phyloP scores from a whole-genome alignment of 129 eudicot genomes.

The Artemisia tridentata region DNA sequence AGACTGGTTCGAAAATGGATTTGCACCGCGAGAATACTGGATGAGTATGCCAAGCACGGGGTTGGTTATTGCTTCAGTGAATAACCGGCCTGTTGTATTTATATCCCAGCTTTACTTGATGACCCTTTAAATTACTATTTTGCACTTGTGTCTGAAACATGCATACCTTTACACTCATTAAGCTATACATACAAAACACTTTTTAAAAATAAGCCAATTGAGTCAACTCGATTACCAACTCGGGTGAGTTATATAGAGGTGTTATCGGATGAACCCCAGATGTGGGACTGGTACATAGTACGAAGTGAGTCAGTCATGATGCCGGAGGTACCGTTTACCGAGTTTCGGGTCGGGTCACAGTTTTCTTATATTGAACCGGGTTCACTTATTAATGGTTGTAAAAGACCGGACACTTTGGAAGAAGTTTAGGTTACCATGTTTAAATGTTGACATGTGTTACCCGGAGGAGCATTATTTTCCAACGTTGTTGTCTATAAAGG shows the following conservation, averaged over 20 bases:
- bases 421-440: conserved; percentile 63
- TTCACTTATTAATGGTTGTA: conserved; percentile 46
- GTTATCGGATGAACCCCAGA: conserved; percentile 38
- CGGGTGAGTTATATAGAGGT: conserved; percentile 50
- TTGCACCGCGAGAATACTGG: too few relatives aligned
- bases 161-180: conserved; percentile 64
- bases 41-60: too few relatives aligned
- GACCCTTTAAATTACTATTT: conserved; percentile 54
- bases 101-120: conserved; percentile 61
- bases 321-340: conserved; percentile 55
- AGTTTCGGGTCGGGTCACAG: conserved; percentile 67
- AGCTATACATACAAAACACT: conserved; percentile 38
- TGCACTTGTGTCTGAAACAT: conserved; percentile 54
- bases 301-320: conserved; percentile 53
- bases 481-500: conserved; percentile 77
- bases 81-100: too few relatives aligned
- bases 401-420: conserved; percentile 54
- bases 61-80: too few relatives aligned
- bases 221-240: not conserved
- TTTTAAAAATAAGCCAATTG: conserved; percentile 5
- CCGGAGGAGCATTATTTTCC: conserved; percentile 91
- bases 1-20: too few relatives aligned
- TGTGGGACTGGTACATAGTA: conserved; percentile 54
- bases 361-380: conserved; percentile 51
- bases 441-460: conserved; percentile 58